A percentile compares a stretch with the other conserved stretches of the same genome.
Conservation (phyloP, 2,329 filamentous ascomycete species). For the Aspergillus calidoustus region DNA sequence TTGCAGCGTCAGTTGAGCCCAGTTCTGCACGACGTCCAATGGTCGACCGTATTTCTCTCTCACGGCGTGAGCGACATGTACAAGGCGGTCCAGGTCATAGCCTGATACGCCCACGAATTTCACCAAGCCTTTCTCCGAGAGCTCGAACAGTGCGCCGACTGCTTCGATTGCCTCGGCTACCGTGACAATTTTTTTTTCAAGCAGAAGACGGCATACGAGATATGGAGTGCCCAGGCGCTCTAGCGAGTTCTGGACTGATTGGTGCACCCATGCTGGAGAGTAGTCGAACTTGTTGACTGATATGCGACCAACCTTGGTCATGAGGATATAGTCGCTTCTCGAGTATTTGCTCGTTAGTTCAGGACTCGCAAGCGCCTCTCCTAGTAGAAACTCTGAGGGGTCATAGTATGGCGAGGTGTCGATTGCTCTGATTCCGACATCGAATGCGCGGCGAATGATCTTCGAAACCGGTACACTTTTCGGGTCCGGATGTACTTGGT, state of each 20-base stretch:
- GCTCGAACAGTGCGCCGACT: background rate
- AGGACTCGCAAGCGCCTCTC: background rate
- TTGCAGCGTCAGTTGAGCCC: background rate
- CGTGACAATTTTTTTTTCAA: too few species aligned
- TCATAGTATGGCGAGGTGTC: background rate
- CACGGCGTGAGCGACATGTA: background rate
- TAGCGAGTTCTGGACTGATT: background rate
- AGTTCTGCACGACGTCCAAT: background rate
- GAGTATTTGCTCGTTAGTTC: background rate
- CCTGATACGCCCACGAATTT: background rate
- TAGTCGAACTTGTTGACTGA: background rate
- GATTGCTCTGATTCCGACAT: background rate
- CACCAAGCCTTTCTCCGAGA: background rate
- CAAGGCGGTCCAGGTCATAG: background rate
- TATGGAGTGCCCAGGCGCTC: background rate
- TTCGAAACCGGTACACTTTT: background rate
- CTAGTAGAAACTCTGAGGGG: background rate
- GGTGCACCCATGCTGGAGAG: background rate
- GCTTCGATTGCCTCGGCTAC: background rate
- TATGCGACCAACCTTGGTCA: background rate
- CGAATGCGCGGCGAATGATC: background rate
- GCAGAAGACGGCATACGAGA: background rate
- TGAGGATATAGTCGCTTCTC: background rate
- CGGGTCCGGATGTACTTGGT: background rate
- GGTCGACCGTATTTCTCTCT: background rate